Percentiles rank a stretch among this genome's conserved stretches.
Conservation (phyloP, 108 stramenopile genomes). For the Pseudonitzschia multiseries region DNA sequence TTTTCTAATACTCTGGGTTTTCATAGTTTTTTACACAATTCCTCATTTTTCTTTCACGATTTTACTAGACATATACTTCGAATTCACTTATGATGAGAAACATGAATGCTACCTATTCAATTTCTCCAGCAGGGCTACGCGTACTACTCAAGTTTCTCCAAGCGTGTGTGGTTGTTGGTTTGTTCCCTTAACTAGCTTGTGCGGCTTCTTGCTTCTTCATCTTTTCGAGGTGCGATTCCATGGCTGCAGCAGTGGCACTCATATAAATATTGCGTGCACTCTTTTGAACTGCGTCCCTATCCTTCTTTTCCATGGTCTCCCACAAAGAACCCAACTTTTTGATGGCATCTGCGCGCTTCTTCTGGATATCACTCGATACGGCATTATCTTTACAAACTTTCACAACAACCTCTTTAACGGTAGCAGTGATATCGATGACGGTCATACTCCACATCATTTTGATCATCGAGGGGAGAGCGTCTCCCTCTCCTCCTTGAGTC, state of each 20-base stretch:
- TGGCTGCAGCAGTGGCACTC: slow-evolving; percentile 14
- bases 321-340: slow-evolving; percentile 7
- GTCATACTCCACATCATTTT: slow-evolving; percentile 19
- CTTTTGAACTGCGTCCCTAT: not conserved
- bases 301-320: not conserved
- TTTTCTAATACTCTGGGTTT: no score
- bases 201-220: slow-evolving; percentile 14
- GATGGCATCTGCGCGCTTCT: slow-evolving; percentile 16
- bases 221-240: slow-evolving; percentile 14
- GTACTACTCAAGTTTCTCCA: not conserved
- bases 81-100: no score
- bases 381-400: slow-evolving; percentile 6
- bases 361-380: slow-evolving; percentile 15
- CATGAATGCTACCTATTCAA: no score
- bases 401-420: slow-evolving; percentile 14
- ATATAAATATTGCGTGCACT: slow-evolving; percentile 9
- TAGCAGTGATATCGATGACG: slow-evolving; percentile 11
- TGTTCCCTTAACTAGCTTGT: not conserved
- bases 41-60: no score
- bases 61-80: no score
- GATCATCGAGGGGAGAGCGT: slow-evolving; percentile 17
- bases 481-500: slow-evolving; percentile 8
- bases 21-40: no score
- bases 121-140: no score
- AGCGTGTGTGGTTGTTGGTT: not conserved